phyloP scores from a whole-genome alignment of 352 stramenopile species.

The Sclerospora graminicola region DNA sequence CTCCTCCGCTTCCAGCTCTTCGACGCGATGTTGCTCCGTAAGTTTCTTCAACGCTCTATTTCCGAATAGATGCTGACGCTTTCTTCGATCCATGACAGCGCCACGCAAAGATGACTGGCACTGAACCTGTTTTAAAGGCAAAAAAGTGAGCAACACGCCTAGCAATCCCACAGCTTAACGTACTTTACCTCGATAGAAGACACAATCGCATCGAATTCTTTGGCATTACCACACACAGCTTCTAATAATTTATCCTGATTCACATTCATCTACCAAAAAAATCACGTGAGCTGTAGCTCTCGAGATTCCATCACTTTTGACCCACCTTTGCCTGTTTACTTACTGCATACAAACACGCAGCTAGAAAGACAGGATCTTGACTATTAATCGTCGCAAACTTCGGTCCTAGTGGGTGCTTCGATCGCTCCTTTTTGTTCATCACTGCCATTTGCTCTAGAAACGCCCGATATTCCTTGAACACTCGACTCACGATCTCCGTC shows the following conservation, averaged over 20 bases:
- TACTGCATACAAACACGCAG: constrained; percentile 54
- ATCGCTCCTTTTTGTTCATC: constrained; percentile 9
- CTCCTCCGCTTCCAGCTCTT: constrained; percentile 21
- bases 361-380: constrained; percentile 42
- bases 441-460: constrained; percentile 13
- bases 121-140: constrained; percentile 16
- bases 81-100: constrained; percentile 27
- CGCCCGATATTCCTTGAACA: constrained; percentile 41
- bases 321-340: constrained; percentile 53
- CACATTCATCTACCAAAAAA: constrained; percentile 32
- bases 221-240: constrained; percentile 47
- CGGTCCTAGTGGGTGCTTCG: constrained; percentile 13
- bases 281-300: constrained; percentile 3
- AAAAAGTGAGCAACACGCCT: not conserved
- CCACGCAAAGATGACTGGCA: constrained; percentile 36
- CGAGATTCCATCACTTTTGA: constrained; percentile 3
- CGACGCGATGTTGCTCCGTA: constrained; percentile 8
- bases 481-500: constrained; percentile 44
- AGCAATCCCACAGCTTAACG: not conserved
- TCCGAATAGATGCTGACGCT: constrained; percentile 8
- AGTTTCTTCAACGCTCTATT: constrained; percentile 13
- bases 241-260: constrained; percentile 48
- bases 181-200: constrained; percentile 48
- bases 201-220: constrained; percentile 54
- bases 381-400: constrained; percentile 20